A percentile compares a stretch with the other conserved stretches of the same genome.
Conservation (phyloP, 2,329 filamentous ascomycete species). For the Fusarium chlamydosporum region DNA sequence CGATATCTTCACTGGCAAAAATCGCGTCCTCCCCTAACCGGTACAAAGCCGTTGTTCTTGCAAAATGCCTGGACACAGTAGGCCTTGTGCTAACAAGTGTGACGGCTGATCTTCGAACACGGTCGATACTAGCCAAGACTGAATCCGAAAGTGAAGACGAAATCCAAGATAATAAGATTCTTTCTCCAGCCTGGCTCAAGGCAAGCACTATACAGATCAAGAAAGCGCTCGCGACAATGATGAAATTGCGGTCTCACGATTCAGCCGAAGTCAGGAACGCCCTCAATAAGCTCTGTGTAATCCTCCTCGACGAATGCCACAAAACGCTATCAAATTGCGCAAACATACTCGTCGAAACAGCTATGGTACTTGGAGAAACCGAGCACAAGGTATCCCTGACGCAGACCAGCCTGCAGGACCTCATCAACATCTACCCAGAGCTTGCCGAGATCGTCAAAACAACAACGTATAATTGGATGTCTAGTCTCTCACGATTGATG, state of each 20-base stretch:
- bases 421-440: constrained; percentile 73
- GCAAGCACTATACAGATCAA: constrained; percentile 87
- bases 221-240: constrained; percentile 81
- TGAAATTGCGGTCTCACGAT: constrained; percentile 80
- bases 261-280: constrained; percentile 76
- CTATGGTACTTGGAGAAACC: constrained; percentile 75
- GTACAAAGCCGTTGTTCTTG: constrained; percentile 71
- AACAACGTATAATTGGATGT: constrained; percentile 84
- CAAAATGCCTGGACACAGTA: constrained; percentile 72
- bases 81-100: constrained; percentile 67
- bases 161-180: constrained; percentile 54
- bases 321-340: constrained; percentile 77
- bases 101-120: constrained; percentile 70
- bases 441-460: constrained; percentile 76
- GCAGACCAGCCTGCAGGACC: constrained; percentile 69
- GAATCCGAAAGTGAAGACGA: constrained; percentile 47
- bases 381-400: constrained; percentile 58
- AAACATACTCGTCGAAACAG: constrained; percentile 82
- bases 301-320: constrained; percentile 83
- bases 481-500: constrained; percentile 84
- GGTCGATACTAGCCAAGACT: constrained; percentile 60
- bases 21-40: constrained; percentile 77
- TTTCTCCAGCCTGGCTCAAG: constrained; percentile 77
- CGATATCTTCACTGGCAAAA: constrained; percentile 84
- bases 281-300: constrained; percentile 79